Evolutionary conservation across 257 asterid species (phyloP), one percentile per base, ranked within the genome.

Genomic region (Rubia yunnanensis): DNA sequence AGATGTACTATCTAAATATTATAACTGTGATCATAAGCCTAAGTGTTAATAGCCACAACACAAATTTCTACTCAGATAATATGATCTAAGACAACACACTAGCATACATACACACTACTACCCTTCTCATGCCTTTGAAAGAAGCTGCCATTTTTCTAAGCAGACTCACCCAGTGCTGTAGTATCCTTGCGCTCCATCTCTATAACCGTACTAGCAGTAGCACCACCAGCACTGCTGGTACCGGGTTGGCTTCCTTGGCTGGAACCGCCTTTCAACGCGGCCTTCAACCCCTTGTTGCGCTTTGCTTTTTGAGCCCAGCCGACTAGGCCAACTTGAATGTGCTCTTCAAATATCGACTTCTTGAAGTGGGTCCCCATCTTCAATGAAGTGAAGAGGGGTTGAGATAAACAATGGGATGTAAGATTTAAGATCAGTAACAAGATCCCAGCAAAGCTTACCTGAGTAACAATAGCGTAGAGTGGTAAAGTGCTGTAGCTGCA

Each of bases 331-430:
- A 31, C 89, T 86, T 86, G 99, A 66, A 94, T 79, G 32, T 88
- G 96, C 72, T 88, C 96, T 0, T 90, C 95, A 34, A 94, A 94
- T 76, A 94, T 90, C 3, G 99, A 88, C 71, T 80, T 90, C 83
- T 94, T 94, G 86, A 90, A 94, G 73, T 85, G 77, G 7, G 95
- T 90, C 70, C 99, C 99, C 99, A 94, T 94, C 99, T 94, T 38
- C 71, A 20, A 68, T 35, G 49, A 64, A 53, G 32, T 44, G 20
- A 17, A 3, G 7, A 30, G 38, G 23, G 26, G 8, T 36, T 1
- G 11, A 18, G 44, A 54, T 10, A 26, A 23, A n/a, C 13, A n/a
- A 46, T 34, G 32, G 46, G 10, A 35, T n/a, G n/a, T n/a, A n/a
- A n/a, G 17, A 44, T 14, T 20, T 28, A 50, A 1, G 22, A 10